A percentile compares a stretch with the other conserved stretches of the same genome.
phyloP scores from a whole-genome alignment of 1,139 yeast genomes.

The Saccharomycopsis hybrid region DNA sequence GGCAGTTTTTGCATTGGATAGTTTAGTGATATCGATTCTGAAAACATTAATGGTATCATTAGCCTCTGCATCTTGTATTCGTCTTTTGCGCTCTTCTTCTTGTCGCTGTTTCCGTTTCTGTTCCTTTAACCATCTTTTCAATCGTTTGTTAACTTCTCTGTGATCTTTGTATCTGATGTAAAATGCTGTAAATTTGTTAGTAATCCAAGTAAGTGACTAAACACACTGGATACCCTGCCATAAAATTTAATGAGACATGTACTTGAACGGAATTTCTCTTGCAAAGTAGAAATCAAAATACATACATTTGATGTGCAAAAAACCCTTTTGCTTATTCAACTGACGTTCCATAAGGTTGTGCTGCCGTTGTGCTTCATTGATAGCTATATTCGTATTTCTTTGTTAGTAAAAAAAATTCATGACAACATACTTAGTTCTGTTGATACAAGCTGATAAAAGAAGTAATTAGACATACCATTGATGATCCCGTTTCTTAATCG shows the following conservation, averaged over 20 bases:
- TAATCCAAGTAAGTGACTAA: too few relatives aligned
- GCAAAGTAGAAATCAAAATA: too few relatives aligned
- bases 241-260: too few relatives aligned
- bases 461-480: not conserved
- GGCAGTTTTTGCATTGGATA: constrained; percentile 7
- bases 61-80: not conserved
- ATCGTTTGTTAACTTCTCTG: constrained; percentile 10
- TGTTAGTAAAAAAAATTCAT: not conserved
- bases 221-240: too few relatives aligned
- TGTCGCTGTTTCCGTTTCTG: not conserved
- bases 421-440: too few relatives aligned
- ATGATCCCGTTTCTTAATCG: not conserved
- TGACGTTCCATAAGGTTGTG: not conserved
- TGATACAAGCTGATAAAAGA: not conserved
- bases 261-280: too few relatives aligned
- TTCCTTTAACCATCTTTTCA: not conserved
- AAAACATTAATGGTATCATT: not conserved
- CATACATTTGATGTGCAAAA: constrained; percentile 11
- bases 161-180: constrained; percentile 5
- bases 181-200: too few relatives aligned
- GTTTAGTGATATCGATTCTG: constrained; percentile 4
- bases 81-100: not conserved
- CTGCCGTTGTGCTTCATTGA: constrained; percentile 4
- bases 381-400: not conserved
- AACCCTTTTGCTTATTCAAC: constrained; percentile 11